Conservation (phyloP, 495 filamentous ascomycete genomes). For the Cercophora newfieldiana region DNA sequence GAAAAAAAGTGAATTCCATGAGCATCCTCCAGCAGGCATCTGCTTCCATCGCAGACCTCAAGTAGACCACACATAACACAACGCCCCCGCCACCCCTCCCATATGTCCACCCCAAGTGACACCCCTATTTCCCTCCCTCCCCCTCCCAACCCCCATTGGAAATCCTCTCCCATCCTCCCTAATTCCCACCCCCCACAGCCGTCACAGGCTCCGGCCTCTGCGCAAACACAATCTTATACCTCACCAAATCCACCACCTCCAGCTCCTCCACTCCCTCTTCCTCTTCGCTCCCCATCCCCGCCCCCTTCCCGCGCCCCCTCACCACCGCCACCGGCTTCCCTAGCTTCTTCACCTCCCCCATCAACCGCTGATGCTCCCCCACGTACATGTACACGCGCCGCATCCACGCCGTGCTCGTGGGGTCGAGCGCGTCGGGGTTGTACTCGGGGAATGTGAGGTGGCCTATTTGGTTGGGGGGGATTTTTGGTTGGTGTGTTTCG, state of each 20-base stretch:
- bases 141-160: background rate
- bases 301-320: conserved; percentile 45
- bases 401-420: conserved; percentile 69
- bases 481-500: background rate
- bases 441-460: conserved; percentile 80
- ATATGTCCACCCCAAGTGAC: background rate
- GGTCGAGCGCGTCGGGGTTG: conserved; percentile 45
- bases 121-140: background rate
- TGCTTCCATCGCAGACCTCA: background rate
- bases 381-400: conserved; percentile 84
- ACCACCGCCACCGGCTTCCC: conserved; percentile 75
- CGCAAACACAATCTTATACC: conserved; percentile 86
- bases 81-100: background rate
- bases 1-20: background rate
- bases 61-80: background rate
- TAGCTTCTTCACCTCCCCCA: conserved; percentile 86
- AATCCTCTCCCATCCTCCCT: background rate
- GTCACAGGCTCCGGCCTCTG: conserved; percentile 82
- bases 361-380: conserved; percentile 84
- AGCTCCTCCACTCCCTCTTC: conserved; percentile 39
- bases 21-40: background rate
- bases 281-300: conserved; percentile 21
- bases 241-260: conserved; percentile 80
- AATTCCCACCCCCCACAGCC: conserved; percentile 23
- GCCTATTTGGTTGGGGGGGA: conserved; percentile 57